Evolutionary conservation across 257 asterid genomes (phyloP).

Genomic region (Paraleonurus japonicus): DNA sequence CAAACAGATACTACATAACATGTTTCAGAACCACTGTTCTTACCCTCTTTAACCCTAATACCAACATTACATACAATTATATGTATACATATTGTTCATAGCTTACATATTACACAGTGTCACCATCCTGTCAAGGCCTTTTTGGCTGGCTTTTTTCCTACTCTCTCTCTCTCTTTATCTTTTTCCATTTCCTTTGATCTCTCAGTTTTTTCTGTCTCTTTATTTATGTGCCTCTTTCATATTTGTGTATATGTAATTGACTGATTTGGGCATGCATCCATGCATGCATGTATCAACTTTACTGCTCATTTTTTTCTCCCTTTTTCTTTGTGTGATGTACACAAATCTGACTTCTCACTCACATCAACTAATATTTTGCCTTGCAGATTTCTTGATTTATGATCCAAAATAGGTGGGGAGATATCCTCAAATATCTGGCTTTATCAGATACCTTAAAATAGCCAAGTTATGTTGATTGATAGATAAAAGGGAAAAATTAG

Average conservation of each 20-base stretch:
- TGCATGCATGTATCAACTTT: conserved; percentile 21
- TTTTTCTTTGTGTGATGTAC: conserved; percentile 28
- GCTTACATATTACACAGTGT: conserved; percentile 44
- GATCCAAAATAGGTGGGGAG: conserved; percentile 32
- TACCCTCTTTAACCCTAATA: conserved; percentile 41
- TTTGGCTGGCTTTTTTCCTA: conserved; percentile 19
- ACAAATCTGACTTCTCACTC: conserved; percentile 25
- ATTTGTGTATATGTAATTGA: conserved; percentile 24
- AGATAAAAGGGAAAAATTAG: not conserved
- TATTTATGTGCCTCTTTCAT: conserved; percentile 10
- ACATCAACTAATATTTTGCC: conserved; percentile 33
- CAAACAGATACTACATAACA: conserved; percentile 55
- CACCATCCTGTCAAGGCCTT: conserved; percentile 52
- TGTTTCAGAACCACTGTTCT: conserved; percentile 44
- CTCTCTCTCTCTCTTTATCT: conserved; percentile 13
- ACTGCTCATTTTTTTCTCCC: conserved; percentile 27
- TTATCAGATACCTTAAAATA: conserved; percentile 32
- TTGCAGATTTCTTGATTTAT: conserved; percentile 31
- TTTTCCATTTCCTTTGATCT: conserved; percentile 27
- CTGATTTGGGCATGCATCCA: conserved; percentile 59
- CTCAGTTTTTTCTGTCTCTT: conserved; percentile 15
- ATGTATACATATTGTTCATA: conserved; percentile 12
- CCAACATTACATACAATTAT: not conserved
- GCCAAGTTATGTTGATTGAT: conserved; percentile 23
- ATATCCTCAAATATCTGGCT: conserved; percentile 36